These are phyloP conservation scores for Hysterium pulicare DNA, from an alignment of 2,329 filamentous ascomycete species.

Conservation along the genomic window DNA sequence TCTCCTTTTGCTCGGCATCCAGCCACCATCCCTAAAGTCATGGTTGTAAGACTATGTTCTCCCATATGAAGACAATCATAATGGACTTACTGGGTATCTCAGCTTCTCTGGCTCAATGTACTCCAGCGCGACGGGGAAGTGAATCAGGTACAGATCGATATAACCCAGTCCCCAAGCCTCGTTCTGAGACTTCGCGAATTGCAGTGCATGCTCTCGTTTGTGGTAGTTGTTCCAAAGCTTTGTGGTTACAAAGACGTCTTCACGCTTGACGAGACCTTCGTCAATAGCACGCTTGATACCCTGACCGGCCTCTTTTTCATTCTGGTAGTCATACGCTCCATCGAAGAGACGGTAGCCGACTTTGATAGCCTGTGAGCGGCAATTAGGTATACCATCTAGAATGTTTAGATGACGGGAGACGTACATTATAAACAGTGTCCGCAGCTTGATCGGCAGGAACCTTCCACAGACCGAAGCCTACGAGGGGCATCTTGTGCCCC, in stretches of 20 bases:
- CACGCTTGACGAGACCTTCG: slow-evolving; percentile 42
- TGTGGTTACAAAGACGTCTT: slow-evolving; percentile 84
- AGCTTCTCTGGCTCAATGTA: slow-evolving; percentile 67
- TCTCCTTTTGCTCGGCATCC: slow-evolving; percentile 41
- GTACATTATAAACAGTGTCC: slow-evolving; percentile 70
- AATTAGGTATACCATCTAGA: slow-evolving; percentile 49
- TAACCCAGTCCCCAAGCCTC: slow-evolving; percentile 78
- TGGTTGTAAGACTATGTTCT: neutral
- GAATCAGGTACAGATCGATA: slow-evolving; percentile 83
- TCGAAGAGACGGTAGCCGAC: slow-evolving; percentile 29
- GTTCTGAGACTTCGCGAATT: slow-evolving; percentile 71
- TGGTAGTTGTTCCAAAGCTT: slow-evolving; percentile 92
- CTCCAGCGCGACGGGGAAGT: slow-evolving; percentile 81
- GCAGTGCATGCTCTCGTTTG: slow-evolving; percentile 69
- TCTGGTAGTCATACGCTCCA: slow-evolving; percentile 24
- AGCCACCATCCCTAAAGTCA: slow-evolving; percentile 45
- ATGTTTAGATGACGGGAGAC: slow-evolving; percentile 3
- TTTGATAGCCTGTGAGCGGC: slow-evolving; percentile 43
- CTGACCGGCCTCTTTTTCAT: slow-evolving; percentile 19
- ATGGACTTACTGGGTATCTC: slow-evolving; percentile 16
- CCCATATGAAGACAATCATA: neutral
- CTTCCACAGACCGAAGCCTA: slow-evolving; percentile 82
- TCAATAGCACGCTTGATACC: slow-evolving; percentile 18
- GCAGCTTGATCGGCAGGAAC: slow-evolving; percentile 69
- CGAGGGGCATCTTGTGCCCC: slow-evolving; percentile 52